These are phyloP conservation scores for Sclerotinia subarctica DNA, from an alignment of 2,329 filamentous ascomycete genomes.

Conservation along the genomic window DNA sequence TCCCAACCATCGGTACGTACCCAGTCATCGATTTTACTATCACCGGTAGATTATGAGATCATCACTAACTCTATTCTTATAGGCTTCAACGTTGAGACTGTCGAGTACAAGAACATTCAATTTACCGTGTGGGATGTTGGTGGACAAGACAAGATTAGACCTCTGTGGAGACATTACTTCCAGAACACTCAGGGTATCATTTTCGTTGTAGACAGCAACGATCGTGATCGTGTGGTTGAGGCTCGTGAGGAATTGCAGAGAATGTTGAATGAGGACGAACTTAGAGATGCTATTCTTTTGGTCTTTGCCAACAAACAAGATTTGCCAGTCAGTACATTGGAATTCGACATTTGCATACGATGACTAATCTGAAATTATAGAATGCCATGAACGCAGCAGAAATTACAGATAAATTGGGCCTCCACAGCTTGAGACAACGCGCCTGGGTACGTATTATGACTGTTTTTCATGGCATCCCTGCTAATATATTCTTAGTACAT, in stretches of 20 bases:
- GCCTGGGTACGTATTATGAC: conserved; percentile 77
- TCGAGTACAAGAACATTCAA: conserved; percentile 99
- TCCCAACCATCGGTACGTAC: conserved; percentile 90
- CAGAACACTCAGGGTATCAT: conserved; percentile 99
- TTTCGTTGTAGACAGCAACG: conserved; percentile 99
- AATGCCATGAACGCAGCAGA: conserved; percentile 99
- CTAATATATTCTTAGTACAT: conserved; percentile 67
- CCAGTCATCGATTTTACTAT: conserved; percentile 9
- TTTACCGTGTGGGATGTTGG: conserved; percentile 99
- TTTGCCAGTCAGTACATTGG: conserved; percentile 70
- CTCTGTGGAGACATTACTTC: conserved; percentile 99
- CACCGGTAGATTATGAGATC: conserved; percentile 27
- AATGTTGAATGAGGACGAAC: conserved; percentile 98
- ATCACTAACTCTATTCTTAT: conserved; percentile 24
- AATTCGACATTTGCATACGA: background rate
- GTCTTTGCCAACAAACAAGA: conserved; percentile 99
- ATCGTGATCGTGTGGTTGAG: conserved; percentile 96
- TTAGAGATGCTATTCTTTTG: conserved; percentile 92
- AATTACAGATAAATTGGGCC: conserved; percentile 99
- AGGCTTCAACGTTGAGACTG: conserved; percentile 99
- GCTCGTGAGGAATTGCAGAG: conserved; percentile 93
- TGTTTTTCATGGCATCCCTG: conserved; percentile 7
- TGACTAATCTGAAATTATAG: conserved; percentile 45
- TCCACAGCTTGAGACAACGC: conserved; percentile 97
- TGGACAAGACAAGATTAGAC: conserved; percentile 99